Evolutionary conservation across 228 moss, liverwort and hornwort genomes (phyloP).

Genomic region (Sphagnum fallax): DNA sequence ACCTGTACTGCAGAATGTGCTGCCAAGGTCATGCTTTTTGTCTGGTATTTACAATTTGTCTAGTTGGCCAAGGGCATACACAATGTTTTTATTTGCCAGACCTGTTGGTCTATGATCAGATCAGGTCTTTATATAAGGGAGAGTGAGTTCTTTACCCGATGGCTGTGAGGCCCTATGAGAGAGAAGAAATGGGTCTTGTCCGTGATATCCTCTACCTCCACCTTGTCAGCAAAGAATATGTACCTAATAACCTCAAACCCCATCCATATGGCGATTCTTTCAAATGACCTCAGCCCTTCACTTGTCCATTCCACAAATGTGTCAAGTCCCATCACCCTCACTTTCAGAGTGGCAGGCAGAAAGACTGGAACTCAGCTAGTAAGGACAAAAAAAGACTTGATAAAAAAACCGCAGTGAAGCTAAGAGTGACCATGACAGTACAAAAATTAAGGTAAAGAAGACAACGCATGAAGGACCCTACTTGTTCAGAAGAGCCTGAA

Average conservation of each 20-base stretch:
- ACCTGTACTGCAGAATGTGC: no score
- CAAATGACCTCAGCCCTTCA: not conserved
- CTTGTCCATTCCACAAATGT: not conserved
- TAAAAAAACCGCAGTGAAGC: no score
- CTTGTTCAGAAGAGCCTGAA: slow-evolving; percentile 79
- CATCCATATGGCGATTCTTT: not conserved
- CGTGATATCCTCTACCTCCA: slow-evolving; percentile 90
- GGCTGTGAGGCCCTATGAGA: slow-evolving; percentile 69
- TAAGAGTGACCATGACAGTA: not conserved
- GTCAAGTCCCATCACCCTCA: no score
- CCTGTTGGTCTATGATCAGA: no score
- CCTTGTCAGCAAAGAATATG: slow-evolving; percentile 91
- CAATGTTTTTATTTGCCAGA: no score
- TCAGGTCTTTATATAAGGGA: no score
- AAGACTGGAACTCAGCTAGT: no score
- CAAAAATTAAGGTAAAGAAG: not conserved
- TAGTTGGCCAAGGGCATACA: no score
- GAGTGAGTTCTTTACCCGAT: slow-evolving; percentile 31
- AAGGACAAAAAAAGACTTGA: no score
- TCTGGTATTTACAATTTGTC: no score
- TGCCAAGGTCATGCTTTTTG: no score
- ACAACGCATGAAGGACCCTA: slow-evolving; percentile 9
- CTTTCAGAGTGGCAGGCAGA: no score
- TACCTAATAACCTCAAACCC: slow-evolving; percentile 42
- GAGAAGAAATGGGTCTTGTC: slow-evolving; percentile 82